Evolutionary conservation across 768 basidiomycete species (phyloP).

Genomic region (Boletus sp.): DNA sequence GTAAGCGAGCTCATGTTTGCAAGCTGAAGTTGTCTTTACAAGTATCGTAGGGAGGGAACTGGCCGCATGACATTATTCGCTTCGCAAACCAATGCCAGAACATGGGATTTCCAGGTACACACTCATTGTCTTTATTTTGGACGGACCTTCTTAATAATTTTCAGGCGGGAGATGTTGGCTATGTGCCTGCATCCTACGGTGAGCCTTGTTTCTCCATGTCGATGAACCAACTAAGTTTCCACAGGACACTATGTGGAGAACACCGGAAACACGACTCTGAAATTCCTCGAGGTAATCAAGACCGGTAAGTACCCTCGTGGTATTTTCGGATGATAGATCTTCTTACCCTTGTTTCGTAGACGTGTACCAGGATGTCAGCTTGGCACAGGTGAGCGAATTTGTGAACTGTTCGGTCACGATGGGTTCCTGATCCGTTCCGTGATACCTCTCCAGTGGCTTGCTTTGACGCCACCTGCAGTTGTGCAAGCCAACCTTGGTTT

Average conservation of each 20-base stretch:
- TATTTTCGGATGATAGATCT: background rate
- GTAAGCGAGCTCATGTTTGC: slow-evolving; percentile 29
- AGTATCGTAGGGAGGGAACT: slow-evolving; percentile 43
- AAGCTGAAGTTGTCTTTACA: background rate
- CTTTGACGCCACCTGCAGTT: slow-evolving; percentile 43
- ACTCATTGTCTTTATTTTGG: background rate
- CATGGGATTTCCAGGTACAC: slow-evolving; percentile 54
- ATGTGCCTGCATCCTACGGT: slow-evolving; percentile 16
- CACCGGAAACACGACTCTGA: slow-evolving; percentile 46
- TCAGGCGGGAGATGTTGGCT: slow-evolving; percentile 23
- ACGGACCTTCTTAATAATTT: background rate
- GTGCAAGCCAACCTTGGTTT: slow-evolving; percentile 45
- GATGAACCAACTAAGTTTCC: background rate
- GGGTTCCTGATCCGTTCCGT: background rate
- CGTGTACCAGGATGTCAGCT: slow-evolving; percentile 35
- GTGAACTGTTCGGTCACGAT: background rate
- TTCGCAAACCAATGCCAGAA: slow-evolving; percentile 47
- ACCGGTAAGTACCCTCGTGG: slow-evolving; percentile 26
- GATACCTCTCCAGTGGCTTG: slow-evolving; percentile 35
- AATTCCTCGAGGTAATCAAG: slow-evolving; percentile 48
- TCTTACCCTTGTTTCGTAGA: slow-evolving; percentile 9
- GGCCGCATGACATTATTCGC: slow-evolving; percentile 58
- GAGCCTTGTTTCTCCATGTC: background rate
- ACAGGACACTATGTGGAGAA: slow-evolving; percentile 55
- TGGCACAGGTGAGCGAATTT: slow-evolving; percentile 40